Base-by-base conservation (phyloP, 1,139 yeast genomes). In the Magnusiomyces starmeri region DNA sequence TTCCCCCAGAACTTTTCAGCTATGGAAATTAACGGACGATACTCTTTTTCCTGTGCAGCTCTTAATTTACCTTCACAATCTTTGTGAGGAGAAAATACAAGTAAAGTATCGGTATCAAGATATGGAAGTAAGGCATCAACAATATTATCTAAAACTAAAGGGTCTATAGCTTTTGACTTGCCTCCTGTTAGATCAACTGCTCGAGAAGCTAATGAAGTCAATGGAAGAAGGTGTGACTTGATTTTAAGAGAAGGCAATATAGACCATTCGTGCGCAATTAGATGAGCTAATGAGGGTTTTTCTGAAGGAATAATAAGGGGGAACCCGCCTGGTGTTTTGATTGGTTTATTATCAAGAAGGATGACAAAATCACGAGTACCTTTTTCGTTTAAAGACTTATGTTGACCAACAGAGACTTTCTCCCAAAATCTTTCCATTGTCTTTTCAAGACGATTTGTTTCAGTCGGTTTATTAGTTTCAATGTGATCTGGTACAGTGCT, bases 61-160 rank as follows among this genome's bases (percentile, higher is more conserved):
- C 97, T 78, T 57, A 92, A 74, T 43, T 73, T 74, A 8, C 97
- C 98, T 59, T 85, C 92, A 64, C 85, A 89, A 66, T 92, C 97
- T 47, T 74, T 76, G 16, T 61, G 60, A n/a, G 96, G 94, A 1
- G 96, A 81, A 64, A 89, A 85, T 9, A 90, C 88, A 49, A 92
- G 75, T 59, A 95, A 73, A 1, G 97, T 89, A 66, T 92, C 98
- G 1, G 98, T 92, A 65, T 92, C 98, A 52, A 94, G 73, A 65
- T 89, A 92, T 54, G 92, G 81, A 61, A 90, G 71, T 57, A 92
- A 60, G 40, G 62, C 63, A 14, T 62, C 61, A 21, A 62, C 56
- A 18, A 63, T 63, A 20, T 59, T 58, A 24, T 56, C 59, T 16
- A 45, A 32, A 14, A 46, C 14, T 2, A 24, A 49, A 7, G 35